A percentile compares a stretch with the other conserved stretches of the same genome.
Conservation (phyloP, 140 eudicot species). For the Erigeron philadelphicus region DNA sequence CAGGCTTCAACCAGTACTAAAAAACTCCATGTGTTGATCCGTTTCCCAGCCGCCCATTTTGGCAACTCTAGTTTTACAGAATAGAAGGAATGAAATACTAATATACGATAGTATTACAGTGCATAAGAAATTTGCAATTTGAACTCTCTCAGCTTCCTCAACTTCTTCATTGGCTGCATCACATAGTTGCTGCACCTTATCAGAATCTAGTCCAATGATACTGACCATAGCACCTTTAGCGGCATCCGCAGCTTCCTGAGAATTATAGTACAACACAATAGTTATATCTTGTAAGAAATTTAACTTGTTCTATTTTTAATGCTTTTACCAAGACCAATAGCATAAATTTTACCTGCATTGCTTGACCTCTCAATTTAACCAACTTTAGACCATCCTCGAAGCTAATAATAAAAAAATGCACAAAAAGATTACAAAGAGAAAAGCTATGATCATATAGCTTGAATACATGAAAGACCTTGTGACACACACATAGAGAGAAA, state of each 20-base stretch:
- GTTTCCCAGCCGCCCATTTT: neutral
- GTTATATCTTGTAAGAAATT: too few relatives aligned
- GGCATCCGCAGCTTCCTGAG: constrained; percentile 92
- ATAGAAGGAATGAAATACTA: neutral
- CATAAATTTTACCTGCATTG: constrained; percentile 66
- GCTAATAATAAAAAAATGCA: constrained; percentile 35
- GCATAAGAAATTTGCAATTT: constrained; percentile 88
- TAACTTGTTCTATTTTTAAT: neutral
- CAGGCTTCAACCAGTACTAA: neutral
- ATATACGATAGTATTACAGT: constrained; percentile 42
- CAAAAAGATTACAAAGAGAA: constrained; percentile 11
- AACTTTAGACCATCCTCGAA: constrained; percentile 95
- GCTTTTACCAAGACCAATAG: neutral
- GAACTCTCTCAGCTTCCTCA: constrained; percentile 73
- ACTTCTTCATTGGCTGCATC: constrained; percentile 97
- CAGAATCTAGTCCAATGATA: constrained; percentile 85
- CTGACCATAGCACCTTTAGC: constrained; percentile 96
- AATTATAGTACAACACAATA: neutral
- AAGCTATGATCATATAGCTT: constrained; percentile 1
- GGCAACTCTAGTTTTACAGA: neutral
- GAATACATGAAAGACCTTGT: neutral
- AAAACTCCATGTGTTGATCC: neutral
- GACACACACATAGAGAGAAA: neutral
- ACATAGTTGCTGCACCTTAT: constrained; percentile 76
- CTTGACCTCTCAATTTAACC: constrained; percentile 94